A percentile compares a stretch with the other conserved stretches of the same genome.
phyloP scores from a whole-genome alignment of 768 basidiomycete species.

The Leccinum incarnatum region DNA sequence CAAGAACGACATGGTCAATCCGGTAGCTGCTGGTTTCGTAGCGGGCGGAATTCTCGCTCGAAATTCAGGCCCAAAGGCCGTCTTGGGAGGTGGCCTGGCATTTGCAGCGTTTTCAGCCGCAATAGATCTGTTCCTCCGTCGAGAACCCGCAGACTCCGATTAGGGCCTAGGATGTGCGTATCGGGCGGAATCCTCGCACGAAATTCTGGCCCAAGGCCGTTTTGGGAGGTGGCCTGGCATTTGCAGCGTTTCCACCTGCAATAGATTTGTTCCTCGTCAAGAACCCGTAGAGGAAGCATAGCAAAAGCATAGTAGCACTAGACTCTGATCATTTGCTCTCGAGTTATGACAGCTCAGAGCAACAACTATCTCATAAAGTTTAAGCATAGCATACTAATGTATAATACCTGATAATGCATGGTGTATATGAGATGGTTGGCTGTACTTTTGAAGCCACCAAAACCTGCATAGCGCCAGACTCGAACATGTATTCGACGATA shows the following conservation, averaged over 20 bases:
- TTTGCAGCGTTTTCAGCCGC: slow-evolving; percentile 93
- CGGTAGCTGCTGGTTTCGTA: slow-evolving; percentile 81
- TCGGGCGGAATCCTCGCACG: slow-evolving; percentile 59
- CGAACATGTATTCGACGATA: slow-evolving; percentile 88
- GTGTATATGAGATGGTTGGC: neutral
- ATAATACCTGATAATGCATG: too few species aligned
- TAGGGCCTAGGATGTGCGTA: neutral
- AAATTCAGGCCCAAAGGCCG: slow-evolving; percentile 83
- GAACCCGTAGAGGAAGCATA: slow-evolving; percentile 72
- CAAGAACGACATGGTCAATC: slow-evolving; percentile 93
- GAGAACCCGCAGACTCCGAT: slow-evolving; percentile 62
- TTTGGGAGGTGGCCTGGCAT: slow-evolving; percentile 85
- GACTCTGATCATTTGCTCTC: too few species aligned
- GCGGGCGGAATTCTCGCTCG: slow-evolving; percentile 90
- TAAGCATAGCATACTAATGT: too few species aligned
- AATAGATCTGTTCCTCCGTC: slow-evolving; percentile 79
- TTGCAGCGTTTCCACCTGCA: slow-evolving; percentile 89
- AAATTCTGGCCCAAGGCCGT: slow-evolving; percentile 81
- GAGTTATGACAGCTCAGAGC: too few species aligned
- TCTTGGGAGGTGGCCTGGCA: slow-evolving; percentile 79
- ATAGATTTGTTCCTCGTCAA: slow-evolving; percentile 83
- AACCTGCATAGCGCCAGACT: slow-evolving; percentile 92
- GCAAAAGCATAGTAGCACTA: slow-evolving; percentile 24
- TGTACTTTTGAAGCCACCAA: slow-evolving; percentile 87
- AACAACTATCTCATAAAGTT: too few species aligned